Conservation (phyloP, 768 basidiomycete species). For the Naganishia antarctica region DNA sequence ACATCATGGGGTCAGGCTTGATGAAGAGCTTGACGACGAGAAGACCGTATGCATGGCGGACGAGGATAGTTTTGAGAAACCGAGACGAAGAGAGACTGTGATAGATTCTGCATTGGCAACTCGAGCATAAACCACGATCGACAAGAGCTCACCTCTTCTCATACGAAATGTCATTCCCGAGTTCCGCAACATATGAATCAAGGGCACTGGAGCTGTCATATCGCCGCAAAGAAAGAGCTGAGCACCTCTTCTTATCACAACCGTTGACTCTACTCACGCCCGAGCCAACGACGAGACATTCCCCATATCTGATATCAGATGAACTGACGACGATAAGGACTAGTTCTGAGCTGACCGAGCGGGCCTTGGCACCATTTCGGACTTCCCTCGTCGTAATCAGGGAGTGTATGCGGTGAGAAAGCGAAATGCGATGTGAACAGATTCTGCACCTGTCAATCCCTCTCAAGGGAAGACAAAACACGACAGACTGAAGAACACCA, state of each 20-base stretch:
- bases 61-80: constrained; percentile 80
- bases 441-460: too few relatives aligned
- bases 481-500: too few relatives aligned
- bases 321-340: too few relatives aligned
- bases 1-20: constrained; percentile 82
- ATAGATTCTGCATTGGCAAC: not conserved
- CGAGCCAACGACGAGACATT: constrained; percentile 48
- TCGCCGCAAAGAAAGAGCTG: too few relatives aligned
- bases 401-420: too few relatives aligned
- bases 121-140: not conserved
- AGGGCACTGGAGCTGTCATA: constrained; percentile 55
- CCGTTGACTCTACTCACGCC: too few relatives aligned
- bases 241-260: too few relatives aligned
- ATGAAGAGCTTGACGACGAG: constrained; percentile 91
- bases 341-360: too few relatives aligned
- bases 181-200: constrained; percentile 84
- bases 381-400: too few relatives aligned
- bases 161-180: constrained; percentile 79
- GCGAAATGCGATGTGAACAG: too few relatives aligned
- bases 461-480: too few relatives aligned
- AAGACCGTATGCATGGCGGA: constrained; percentile 73
- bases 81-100: constrained; percentile 65
- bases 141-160: constrained; percentile 69
- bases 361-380: too few relatives aligned
- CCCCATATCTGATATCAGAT: constrained; percentile 34